phyloP scores from a whole-genome alignment of 1,284 basidiomycete species.

The Naganishia sp. region DNA sequence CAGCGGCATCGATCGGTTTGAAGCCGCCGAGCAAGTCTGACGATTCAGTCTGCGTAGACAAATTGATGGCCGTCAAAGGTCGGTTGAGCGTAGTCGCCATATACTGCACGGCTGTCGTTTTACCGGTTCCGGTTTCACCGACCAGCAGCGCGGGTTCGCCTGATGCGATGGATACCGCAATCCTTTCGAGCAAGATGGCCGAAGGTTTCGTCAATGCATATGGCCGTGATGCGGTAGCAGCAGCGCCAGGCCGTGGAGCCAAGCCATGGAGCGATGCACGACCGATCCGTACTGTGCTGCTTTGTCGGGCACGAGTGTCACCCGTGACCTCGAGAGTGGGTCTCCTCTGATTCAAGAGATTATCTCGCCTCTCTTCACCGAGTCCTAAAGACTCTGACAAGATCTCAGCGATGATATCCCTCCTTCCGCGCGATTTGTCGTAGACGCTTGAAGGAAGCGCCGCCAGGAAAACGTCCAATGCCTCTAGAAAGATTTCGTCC shows the following conservation, averaged over 20 bases:
- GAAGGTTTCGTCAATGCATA: slow-evolving; percentile 92
- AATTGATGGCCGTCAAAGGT: slow-evolving; percentile 82
- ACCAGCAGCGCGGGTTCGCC: slow-evolving; percentile 87
- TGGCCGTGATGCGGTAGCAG: slow-evolving; percentile 54
- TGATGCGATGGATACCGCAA: slow-evolving; percentile 72
- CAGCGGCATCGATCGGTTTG: slow-evolving; percentile 84
- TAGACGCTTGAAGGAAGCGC: slow-evolving; percentile 58
- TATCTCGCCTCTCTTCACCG: slow-evolving; percentile 62
- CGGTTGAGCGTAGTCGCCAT: slow-evolving; percentile 77
- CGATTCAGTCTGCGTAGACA: slow-evolving; percentile 96
- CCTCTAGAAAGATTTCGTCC: slow-evolving; percentile 88
- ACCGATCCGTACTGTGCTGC: slow-evolving; percentile 62
- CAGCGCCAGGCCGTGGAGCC: slow-evolving; percentile 34
- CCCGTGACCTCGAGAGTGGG: slow-evolving; percentile 67
- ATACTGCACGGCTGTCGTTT: slow-evolving; percentile 90
- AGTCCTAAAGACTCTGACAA: slow-evolving; percentile 69
- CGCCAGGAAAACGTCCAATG: slow-evolving; percentile 89
- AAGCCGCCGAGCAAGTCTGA: slow-evolving; percentile 93
- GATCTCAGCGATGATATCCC: slow-evolving; percentile 49
- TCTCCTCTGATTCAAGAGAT: slow-evolving; percentile 62
- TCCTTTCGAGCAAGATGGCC: slow-evolving; percentile 74
- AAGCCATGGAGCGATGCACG: slow-evolving; percentile 53
- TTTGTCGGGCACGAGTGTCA: slow-evolving; percentile 62
- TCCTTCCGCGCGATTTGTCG: slow-evolving; percentile 47
- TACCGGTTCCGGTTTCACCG: slow-evolving; percentile 98